A percentile compares a stretch with the other conserved stretches of the same genome.
These are phyloP conservation scores for Nicotiana obtusifolia DNA, from an alignment of 257 asterid genomes.

Conservation along the genomic window DNA sequence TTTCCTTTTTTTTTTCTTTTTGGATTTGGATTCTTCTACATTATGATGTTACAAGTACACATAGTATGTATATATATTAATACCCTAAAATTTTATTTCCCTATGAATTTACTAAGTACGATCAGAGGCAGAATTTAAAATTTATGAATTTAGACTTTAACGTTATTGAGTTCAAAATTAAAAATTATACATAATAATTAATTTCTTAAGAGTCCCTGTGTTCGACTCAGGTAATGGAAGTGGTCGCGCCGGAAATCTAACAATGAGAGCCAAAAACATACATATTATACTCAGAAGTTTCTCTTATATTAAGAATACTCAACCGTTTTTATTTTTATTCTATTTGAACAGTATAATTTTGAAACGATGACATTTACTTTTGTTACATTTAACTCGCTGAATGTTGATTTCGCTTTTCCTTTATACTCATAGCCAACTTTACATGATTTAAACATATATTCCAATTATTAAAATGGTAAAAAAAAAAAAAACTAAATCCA, in stretches of 20 bases:
- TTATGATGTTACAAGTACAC: neutral
- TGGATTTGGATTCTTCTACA: neutral
- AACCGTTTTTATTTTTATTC: neutral
- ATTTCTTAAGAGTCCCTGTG: neutral
- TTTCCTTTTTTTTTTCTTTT: neutral
- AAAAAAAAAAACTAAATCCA: slow-evolving; percentile 3
- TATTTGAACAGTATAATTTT: neutral
- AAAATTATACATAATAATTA: neutral
- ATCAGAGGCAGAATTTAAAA: accelerated
- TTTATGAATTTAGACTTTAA: neutral
- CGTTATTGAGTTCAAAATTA: neutral
- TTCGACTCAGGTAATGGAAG: too few species aligned
- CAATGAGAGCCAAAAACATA: neutral
- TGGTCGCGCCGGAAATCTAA: neutral
- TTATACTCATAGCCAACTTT: neutral
- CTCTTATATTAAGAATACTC: neutral
- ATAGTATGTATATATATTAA: neutral
- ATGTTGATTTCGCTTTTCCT: neutral
- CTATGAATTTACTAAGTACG: too few species aligned
- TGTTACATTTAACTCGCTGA: neutral
- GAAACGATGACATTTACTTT: too few species aligned
- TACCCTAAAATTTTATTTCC: neutral
- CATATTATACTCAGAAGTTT: neutral
- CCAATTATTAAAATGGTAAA: neutral
- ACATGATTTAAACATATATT: neutral